Conservation (phyloP, 768 basidiomycete species). For the Mycena filopes region DNA sequence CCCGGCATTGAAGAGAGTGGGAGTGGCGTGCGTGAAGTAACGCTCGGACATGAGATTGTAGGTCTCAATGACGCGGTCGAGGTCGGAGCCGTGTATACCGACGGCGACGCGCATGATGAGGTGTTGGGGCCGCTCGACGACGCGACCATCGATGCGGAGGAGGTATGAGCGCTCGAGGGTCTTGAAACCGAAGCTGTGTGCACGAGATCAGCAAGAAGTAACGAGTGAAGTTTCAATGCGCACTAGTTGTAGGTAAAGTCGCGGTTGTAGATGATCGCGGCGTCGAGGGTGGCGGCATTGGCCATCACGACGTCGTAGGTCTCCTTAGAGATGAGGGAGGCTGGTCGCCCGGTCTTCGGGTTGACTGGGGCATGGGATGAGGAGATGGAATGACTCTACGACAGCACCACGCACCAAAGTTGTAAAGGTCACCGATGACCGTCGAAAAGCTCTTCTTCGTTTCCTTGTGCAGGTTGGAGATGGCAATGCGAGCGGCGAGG, state of each 20-base stretch:
- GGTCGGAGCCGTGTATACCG: conserved; percentile 91
- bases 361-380: conserved; percentile 66
- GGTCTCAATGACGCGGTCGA: conserved; percentile 91
- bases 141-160: conserved; percentile 91
- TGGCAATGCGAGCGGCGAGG: conserved; percentile 97
- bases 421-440: conserved; percentile 91
- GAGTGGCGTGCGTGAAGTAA: conserved; percentile 98
- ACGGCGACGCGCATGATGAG: conserved; percentile 99
- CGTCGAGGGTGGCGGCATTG: conserved; percentile 86
- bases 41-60: conserved; percentile 98
- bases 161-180: conserved; percentile 98
- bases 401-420: conserved; percentile 67
- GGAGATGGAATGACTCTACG: background rate
- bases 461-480: conserved; percentile 99
- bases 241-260: conserved; percentile 98
- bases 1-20: conserved; percentile 98
- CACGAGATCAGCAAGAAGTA: conserved; percentile 9
- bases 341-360: conserved; percentile 89
- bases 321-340: conserved; percentile 92
- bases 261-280: conserved; percentile 96
- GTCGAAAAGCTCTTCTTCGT: conserved; percentile 97
- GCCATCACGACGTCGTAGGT: conserved; percentile 85
- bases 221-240: conserved; percentile 39
- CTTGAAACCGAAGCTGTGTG: conserved; percentile 95
- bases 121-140: conserved; percentile 97